These are phyloP conservation scores for Fusarium piperis DNA, from an alignment of 2,329 filamentous ascomycete genomes.

Conservation along the genomic window DNA sequence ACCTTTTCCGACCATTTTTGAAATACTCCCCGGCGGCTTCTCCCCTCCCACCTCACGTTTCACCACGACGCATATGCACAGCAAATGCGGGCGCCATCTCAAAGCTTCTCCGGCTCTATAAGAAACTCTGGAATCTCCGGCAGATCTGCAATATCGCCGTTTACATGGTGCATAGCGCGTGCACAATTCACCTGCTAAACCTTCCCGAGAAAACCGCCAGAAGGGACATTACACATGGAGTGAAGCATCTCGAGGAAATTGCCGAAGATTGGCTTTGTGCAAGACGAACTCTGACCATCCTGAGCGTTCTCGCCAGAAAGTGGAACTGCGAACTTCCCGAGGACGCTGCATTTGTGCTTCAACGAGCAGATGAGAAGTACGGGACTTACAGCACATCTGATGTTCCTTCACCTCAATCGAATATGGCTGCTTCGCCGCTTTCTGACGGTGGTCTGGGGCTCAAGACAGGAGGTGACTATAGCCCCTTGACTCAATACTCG, in stretches of 20 bases:
- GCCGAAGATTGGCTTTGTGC: slow-evolving; percentile 95
- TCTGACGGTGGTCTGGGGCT: slow-evolving; percentile 42
- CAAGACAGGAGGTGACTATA: slow-evolving; percentile 45
- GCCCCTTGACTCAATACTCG: slow-evolving; percentile 47
- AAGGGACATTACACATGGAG: slow-evolving; percentile 88
- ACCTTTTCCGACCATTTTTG: slow-evolving; percentile 93
- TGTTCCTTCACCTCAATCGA: slow-evolving; percentile 63
- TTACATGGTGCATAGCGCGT: slow-evolving; percentile 94
- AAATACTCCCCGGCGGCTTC: slow-evolving; percentile 87
- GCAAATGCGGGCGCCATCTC: slow-evolving; percentile 90
- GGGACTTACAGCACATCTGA: slow-evolving; percentile 74
- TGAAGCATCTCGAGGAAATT: slow-evolving; percentile 94
- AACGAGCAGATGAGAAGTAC: slow-evolving; percentile 81
- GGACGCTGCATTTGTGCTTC: slow-evolving; percentile 80
- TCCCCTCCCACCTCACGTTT: slow-evolving; percentile 86
- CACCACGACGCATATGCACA: slow-evolving; percentile 89
- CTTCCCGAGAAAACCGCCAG: slow-evolving; percentile 91
- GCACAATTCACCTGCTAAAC: slow-evolving; percentile 93
- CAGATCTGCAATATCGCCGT: slow-evolving; percentile 98
- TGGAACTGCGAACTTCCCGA: slow-evolving; percentile 90
- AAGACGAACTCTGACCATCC: slow-evolving; percentile 82
- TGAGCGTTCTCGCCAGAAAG: slow-evolving; percentile 85
- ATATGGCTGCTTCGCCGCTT: slow-evolving; percentile 45
- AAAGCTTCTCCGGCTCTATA: slow-evolving; percentile 93
- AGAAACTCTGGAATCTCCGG: slow-evolving; percentile 86